phyloP scores from a whole-genome alignment of 2,329 filamentous ascomycete species.

The Colletotrichum salicis region DNA sequence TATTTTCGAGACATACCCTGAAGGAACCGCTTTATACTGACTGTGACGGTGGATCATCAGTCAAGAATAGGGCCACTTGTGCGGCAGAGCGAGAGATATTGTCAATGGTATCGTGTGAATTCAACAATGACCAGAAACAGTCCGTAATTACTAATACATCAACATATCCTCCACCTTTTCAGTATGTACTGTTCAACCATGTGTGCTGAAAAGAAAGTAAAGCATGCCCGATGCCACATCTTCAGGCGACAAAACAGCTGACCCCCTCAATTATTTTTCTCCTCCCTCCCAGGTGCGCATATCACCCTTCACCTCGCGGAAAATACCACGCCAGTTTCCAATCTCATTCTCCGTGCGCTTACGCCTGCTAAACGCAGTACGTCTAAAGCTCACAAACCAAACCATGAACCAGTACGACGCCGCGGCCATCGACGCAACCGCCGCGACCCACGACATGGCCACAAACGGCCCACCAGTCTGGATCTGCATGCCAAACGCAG shows the following conservation, averaged over 20 bases:
- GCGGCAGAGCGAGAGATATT: too few relatives aligned
- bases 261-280: background rate
- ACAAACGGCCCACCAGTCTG: conserved; percentile 34
- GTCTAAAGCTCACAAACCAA: conserved; percentile 41
- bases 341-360: conserved; percentile 35
- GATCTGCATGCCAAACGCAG: conserved; percentile 34
- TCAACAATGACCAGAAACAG: background rate
- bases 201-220: background rate
- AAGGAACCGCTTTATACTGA: too few relatives aligned
- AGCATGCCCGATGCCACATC: background rate
- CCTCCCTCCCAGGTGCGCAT: conserved; percentile 32
- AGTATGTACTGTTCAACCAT: conserved; percentile 3
- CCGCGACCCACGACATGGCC: conserved; percentile 37
- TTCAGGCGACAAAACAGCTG: background rate
- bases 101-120: background rate
- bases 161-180: background rate
- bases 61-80: too few relatives aligned
- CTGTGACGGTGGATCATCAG: too few relatives aligned
- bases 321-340: conserved; percentile 39
- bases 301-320: conserved; percentile 38
- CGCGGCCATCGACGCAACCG: conserved; percentile 27
- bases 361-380: conserved; percentile 37
- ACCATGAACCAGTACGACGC: conserved; percentile 38
- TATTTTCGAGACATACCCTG: too few relatives aligned
- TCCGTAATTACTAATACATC: background rate